Evolutionary conservation across 148 eudicot genomes (phyloP).

Genomic region (Beta vulgaris): DNA sequence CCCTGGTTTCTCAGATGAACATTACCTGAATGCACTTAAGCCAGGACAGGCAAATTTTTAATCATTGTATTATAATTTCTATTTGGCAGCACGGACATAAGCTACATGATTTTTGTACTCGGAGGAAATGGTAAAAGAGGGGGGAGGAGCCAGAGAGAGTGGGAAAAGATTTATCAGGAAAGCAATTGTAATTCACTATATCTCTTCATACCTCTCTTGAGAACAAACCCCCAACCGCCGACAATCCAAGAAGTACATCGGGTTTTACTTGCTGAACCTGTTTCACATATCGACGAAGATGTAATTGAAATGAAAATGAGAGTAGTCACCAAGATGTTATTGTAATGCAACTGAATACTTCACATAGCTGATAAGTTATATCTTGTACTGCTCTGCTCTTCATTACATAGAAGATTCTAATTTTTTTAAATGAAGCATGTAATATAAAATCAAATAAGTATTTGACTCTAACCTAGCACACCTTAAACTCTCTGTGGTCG

Average conservation of each 20-base stretch:
- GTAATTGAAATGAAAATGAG: slow-evolving; percentile 6
- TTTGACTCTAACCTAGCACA: no score
- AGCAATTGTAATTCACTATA: not conserved
- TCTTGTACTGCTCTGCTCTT: no score
- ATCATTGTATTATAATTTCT: not conserved
- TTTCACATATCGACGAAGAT: slow-evolving; percentile 13
- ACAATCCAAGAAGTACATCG: slow-evolving; percentile 95
- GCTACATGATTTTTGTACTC: not conserved
- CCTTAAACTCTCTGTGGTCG: no score
- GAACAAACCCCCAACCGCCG: slow-evolving; percentile 94
- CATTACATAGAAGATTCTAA: no score
- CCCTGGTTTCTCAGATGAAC: not conserved
- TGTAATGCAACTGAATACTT: not conserved
- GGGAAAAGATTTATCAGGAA: not conserved
- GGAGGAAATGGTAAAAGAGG: no score
- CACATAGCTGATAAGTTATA: no score
- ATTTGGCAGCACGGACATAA: not conserved
- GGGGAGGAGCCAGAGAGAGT: no score
- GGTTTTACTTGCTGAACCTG: slow-evolving; percentile 88
- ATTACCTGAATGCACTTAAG: not conserved
- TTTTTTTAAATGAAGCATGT: not conserved
- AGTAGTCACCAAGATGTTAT: not conserved
- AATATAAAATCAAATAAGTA: not conserved
- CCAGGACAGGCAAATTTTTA: not conserved
- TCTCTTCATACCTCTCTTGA: slow-evolving; percentile 61